These are phyloP conservation scores for Lentinula lateritia DNA, from an alignment of 768 basidiomycete genomes.

Conservation along the genomic window DNA sequence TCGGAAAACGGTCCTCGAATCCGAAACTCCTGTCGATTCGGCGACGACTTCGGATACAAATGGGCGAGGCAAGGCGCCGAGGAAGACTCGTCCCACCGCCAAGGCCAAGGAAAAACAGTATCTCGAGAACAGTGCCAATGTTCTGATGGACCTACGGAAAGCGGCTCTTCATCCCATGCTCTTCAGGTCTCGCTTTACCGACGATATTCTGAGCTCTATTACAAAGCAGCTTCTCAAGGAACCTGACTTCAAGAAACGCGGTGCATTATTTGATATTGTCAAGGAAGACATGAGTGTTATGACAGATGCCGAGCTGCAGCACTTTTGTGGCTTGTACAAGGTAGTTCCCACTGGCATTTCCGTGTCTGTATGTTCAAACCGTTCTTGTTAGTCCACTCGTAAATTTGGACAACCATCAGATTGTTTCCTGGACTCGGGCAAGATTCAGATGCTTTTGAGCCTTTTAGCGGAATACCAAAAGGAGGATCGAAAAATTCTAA, in stretches of 20 bases:
- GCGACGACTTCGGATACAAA: slow-evolving; percentile 17
- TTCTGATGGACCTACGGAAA: slow-evolving; percentile 96
- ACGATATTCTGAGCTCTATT: slow-evolving; percentile 66
- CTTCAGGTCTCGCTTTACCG: slow-evolving; percentile 81
- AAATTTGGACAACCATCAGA: slow-evolving; percentile 69
- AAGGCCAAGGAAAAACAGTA: slow-evolving; percentile 58
- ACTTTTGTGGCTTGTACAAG: slow-evolving; percentile 83
- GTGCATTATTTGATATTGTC: slow-evolving; percentile 75
- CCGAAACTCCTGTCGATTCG: slow-evolving; percentile 17
- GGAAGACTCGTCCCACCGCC: slow-evolving; percentile 33
- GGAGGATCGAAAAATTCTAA: slow-evolving; percentile 76
- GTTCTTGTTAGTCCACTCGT: slow-evolving; percentile 49
- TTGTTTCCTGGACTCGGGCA: slow-evolving; percentile 85
- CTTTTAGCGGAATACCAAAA: slow-evolving; percentile 63
- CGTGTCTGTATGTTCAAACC: not conserved
- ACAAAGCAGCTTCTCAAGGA: slow-evolving; percentile 85
- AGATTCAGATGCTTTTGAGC: slow-evolving; percentile 67
- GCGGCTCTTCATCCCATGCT: slow-evolving; percentile 96
- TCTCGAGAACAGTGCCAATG: slow-evolving; percentile 82
- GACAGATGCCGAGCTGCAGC: slow-evolving; percentile 94
- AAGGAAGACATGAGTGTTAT: slow-evolving; percentile 98
- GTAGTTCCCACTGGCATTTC: slow-evolving; percentile 28
- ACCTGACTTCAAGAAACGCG: slow-evolving; percentile 83
- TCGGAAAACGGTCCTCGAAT: slow-evolving; percentile 69
- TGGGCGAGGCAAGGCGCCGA: slow-evolving; percentile 21